Base-by-base conservation (phyloP, 345 rosid genomes). In the Mallotus nudiflorus region DNA sequence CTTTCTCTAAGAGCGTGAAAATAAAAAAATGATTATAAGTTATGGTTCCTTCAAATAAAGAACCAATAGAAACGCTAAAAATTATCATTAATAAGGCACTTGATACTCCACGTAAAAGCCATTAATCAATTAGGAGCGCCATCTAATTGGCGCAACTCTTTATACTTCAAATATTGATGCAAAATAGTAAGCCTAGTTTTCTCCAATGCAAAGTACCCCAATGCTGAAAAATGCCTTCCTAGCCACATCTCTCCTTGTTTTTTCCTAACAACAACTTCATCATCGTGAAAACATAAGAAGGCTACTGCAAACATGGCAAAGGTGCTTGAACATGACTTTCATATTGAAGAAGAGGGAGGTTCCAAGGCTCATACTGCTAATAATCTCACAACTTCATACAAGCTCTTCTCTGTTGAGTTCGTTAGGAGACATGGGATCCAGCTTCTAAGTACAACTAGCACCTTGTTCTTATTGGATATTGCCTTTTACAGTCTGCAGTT, bases 181-280 rank as follows among this genome's bases (percentile, higher is more conserved):
- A 94, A 80, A 81, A 91, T 82, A 3, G 87, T 67, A 44, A 90
- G 86, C 84, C 96, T 85, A 0, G 97, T 93, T 7, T 96, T 94
- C 89, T 94, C 97, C 71, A 94, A 91, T 1, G 97, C 98, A 78
- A 90, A 89, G 83, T 94, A 94, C 8, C 97, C 97, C 16, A 94
- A 60, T 0, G 98, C 98, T 0, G 97, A 89, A 78, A 94, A 91
- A 69, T n/a, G n/a, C n/a, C n/a, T n/a, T n/a, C n/a, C n/a, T n/a
- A n/a, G n/a, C n/a, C n/a, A n/a, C n/a, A n/a, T n/a, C n/a, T n/a
- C n/a, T n/a, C n/a, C n/a, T n/a, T n/a, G n/a, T n/a, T n/a, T n/a
- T n/a, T n/a, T n/a, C n/a, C n/a, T n/a, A n/a, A n/a, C n/a, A n/a
- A n/a, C n/a, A n/a, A n/a, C n/a, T n/a, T n/a, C n/a, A n/a, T n/a